phyloP scores from a whole-genome alignment of 106 monocot species.

The Narthecium ossifragum region DNA sequence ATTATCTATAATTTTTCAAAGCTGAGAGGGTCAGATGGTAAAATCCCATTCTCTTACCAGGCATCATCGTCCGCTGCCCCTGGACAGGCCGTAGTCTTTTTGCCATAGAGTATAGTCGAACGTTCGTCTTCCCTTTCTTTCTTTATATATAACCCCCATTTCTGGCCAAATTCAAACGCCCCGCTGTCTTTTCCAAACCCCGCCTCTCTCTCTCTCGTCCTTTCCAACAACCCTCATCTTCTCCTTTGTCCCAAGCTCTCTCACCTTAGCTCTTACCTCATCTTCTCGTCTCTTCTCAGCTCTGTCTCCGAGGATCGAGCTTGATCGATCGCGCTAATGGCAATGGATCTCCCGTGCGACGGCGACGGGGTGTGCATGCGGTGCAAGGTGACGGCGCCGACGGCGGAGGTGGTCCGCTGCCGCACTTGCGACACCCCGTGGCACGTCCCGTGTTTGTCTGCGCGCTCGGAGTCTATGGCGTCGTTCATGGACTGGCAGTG shows the following conservation, averaged over 20 bases:
- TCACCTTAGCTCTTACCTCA: too few species aligned
- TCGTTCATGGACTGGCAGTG: conserved; percentile 35
- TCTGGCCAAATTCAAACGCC: conserved; percentile 14
- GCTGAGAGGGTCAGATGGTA: too few species aligned
- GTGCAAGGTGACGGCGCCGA: conserved; percentile 33
- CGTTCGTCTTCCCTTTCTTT: too few species aligned
- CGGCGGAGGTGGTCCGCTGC: conserved; percentile 33
- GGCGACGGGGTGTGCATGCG: conserved; percentile 52
- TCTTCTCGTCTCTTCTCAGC: neutral
- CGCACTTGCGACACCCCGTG: conserved; percentile 53
- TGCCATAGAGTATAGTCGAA: too few species aligned
- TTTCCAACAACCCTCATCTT: too few species aligned
- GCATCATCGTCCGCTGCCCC: too few species aligned
- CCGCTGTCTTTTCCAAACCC: conserved; percentile 4
- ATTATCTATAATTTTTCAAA: too few species aligned
- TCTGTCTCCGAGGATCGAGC: neutral
- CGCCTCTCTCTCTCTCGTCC: neutral
- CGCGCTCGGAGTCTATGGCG: conserved; percentile 21
- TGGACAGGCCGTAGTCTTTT: too few species aligned
- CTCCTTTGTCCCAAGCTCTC: too few species aligned
- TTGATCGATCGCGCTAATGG: conserved; percentile 10
- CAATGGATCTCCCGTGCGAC: conserved; percentile 51
- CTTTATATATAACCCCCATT: too few species aligned
- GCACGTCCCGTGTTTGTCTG: conserved; percentile 53
- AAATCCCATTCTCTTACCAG: too few species aligned